A percentile compares a stretch with the other conserved stretches of the same genome.
Conservation (phyloP, 2,329 filamentous ascomycete species). For the Samsoniella hepiali region DNA sequence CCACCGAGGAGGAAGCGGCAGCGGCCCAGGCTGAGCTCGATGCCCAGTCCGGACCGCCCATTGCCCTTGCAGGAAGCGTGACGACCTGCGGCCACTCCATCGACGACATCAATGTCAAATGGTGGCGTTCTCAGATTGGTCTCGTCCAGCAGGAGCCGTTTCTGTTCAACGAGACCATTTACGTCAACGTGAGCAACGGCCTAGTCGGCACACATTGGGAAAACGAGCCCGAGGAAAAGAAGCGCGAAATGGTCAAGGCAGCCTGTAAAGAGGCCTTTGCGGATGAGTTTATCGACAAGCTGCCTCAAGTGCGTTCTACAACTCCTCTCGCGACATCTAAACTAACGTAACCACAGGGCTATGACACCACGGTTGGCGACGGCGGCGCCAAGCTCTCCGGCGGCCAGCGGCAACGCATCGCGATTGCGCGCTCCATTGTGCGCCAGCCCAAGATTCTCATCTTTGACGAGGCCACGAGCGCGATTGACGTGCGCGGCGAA, state of each 20-base stretch:
- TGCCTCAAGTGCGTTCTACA: conserved; percentile 48
- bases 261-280: conserved; percentile 67
- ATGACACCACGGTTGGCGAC: conserved; percentile 73
- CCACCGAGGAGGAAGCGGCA: conserved; percentile 30
- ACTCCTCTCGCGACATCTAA: not conserved
- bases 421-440: conserved; percentile 66
- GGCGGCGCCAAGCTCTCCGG: conserved; percentile 74
- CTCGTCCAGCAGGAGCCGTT: conserved; percentile 68
- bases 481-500: conserved; percentile 54
- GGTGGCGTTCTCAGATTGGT: conserved; percentile 60
- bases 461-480: conserved; percentile 74
- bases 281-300: conserved; percentile 63
- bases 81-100: conserved; percentile 52
- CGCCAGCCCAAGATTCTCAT: conserved; percentile 66
- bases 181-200: conserved; percentile 60
- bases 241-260: conserved; percentile 57
- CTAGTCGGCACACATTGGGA: conserved; percentile 53
- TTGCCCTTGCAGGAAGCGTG: conserved; percentile 48
- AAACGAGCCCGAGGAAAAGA: conserved; percentile 50
- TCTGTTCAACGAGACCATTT: conserved; percentile 64
- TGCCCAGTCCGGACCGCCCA: conserved; percentile 39
- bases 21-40: conserved; percentile 25
- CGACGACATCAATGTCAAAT: conserved; percentile 59
- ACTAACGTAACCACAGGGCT: conserved; percentile 46
- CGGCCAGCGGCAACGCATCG: conserved; percentile 70